Base-by-base conservation (phyloP, 352 stramenopile genomes). In the Globisporangium spinosum region DNA sequence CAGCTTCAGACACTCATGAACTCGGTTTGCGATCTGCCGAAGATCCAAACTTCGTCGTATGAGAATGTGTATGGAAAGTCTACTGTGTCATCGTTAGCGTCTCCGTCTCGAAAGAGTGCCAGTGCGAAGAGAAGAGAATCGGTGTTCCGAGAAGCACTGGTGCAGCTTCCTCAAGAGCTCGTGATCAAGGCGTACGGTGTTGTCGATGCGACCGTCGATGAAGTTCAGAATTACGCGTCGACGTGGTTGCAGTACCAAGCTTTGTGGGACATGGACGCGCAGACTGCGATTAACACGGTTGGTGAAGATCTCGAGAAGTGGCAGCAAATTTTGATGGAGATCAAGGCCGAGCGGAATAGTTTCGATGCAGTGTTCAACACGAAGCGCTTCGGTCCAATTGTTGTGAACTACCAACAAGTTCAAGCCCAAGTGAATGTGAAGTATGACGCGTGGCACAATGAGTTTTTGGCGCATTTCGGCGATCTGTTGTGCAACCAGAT, bases 391-490 rank as follows among this genome's bases (percentile, higher is more conserved):
- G 97, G 73, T 69, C 97, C 71, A 10, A 85, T 98, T 65, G 70
- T 87, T 4, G 82, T 98, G 20, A 96, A 98, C 74, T 97, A 97
- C 64, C 86, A 97, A 72, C 88, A 97, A 78, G 89, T 98, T 13
- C 91, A 98, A 72, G 87, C 91, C 2, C 85, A 97, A 72, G 89
- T 97, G 54, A 99, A 98, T 69, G 84, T 99, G 45, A 99, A 99
- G 76, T 99, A 99, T 79, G 98, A 99, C 75, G 97, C 97, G 3
- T 99, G 97, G 97, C 97, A 99, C 72, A 99, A 98, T 64, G 97
- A 99, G 68, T 91, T 99, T 55, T 89, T 99, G 43, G 83, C 89
- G 10, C 92, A 97, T 56, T 99, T 99, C 73, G 95, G 91, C 8
- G 77, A 93, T 45, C 87, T 99, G 35, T 76, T 99, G 20, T 88